These are phyloP conservation scores for Fusarium zealandicum DNA, from an alignment of 2,329 filamentous ascomycete species.

Conservation along the genomic window DNA sequence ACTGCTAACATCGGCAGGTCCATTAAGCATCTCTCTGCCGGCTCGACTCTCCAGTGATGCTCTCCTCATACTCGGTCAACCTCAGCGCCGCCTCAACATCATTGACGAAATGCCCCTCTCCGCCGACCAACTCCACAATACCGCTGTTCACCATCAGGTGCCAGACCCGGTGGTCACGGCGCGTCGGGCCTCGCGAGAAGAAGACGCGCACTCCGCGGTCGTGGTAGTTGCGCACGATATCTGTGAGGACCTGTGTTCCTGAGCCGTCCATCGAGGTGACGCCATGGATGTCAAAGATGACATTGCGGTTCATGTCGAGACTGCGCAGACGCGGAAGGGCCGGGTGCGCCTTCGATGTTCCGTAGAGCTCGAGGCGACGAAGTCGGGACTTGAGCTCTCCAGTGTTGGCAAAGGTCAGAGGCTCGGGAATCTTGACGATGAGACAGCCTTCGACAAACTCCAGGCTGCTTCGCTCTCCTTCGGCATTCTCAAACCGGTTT, in stretches of 20 bases:
- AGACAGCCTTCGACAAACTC: constrained; percentile 92
- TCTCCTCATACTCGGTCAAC: constrained; percentile 76
- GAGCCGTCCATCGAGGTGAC: constrained; percentile 94
- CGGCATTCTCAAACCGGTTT: constrained; percentile 85
- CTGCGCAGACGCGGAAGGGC: constrained; percentile 80
- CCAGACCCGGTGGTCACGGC: constrained; percentile 66
- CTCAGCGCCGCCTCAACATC: constrained; percentile 86
- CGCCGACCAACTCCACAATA: constrained; percentile 84
- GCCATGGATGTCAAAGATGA: constrained; percentile 98
- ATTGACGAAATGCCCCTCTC: constrained; percentile 77
- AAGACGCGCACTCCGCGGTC: constrained; percentile 78
- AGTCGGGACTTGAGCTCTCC: constrained; percentile 87
- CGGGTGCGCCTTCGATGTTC: constrained; percentile 84
- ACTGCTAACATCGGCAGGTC: background rate
- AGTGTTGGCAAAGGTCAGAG: constrained; percentile 95
- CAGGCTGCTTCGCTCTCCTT: constrained; percentile 72
- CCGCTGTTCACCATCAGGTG: constrained; percentile 77
- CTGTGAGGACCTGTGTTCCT: constrained; percentile 86
- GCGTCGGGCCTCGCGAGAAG: constrained; percentile 66
- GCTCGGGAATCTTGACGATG: constrained; percentile 97
- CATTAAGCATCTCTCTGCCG: constrained; percentile 16
- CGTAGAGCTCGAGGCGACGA: constrained; percentile 85
- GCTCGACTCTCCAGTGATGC: constrained; percentile 41
- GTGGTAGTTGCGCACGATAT: constrained; percentile 86
- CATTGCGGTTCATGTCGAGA: constrained; percentile 84